A percentile compares a stretch with the other conserved stretches of the same genome.
phyloP scores from a whole-genome alignment of 176 grass and related monocot genomes.

The Oropetium thomaeum region DNA sequence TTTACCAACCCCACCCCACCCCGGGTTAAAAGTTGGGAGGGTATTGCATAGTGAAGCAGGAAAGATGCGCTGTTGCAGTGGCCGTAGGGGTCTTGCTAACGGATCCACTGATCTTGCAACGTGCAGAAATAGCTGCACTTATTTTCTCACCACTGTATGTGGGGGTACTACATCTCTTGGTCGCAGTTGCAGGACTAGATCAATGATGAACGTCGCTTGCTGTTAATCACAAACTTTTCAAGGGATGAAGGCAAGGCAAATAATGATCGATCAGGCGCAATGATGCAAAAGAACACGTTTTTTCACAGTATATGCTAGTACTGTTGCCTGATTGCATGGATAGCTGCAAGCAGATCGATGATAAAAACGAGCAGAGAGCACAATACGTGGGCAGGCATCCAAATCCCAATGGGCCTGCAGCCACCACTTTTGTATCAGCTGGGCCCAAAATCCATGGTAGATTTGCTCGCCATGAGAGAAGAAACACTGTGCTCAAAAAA shows the following conservation, averaged over 20 bases:
- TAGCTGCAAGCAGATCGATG: too few species aligned
- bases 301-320: slow-evolving; percentile 17
- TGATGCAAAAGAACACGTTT: not conserved
- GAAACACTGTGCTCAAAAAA: too few species aligned
- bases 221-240: slow-evolving; percentile 20
- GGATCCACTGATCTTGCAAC: slow-evolving; percentile 20
- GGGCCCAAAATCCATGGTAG: too few species aligned
- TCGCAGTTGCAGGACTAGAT: not conserved
- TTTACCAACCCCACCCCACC: too few species aligned
- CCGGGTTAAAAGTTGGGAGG: too few species aligned
- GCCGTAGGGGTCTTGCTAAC: slow-evolving; percentile 17
- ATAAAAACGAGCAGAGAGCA: too few species aligned
- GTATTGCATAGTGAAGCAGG: not conserved
- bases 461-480: too few species aligned
- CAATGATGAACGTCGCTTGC: slow-evolving; percentile 11
- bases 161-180: not conserved
- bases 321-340: slow-evolving; percentile 12
- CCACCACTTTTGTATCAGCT: too few species aligned
- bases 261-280: slow-evolving; percentile 31
- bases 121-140: slow-evolving; percentile 7
- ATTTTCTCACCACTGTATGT: not conserved
- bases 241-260: not conserved
- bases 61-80: not conserved
- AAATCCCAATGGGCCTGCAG: too few species aligned
- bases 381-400: too few species aligned